A percentile compares a stretch with the other conserved stretches of the same genome.
Conservation (phyloP, 345 rosid genomes). For the Psidium friedrichsthalianum region DNA sequence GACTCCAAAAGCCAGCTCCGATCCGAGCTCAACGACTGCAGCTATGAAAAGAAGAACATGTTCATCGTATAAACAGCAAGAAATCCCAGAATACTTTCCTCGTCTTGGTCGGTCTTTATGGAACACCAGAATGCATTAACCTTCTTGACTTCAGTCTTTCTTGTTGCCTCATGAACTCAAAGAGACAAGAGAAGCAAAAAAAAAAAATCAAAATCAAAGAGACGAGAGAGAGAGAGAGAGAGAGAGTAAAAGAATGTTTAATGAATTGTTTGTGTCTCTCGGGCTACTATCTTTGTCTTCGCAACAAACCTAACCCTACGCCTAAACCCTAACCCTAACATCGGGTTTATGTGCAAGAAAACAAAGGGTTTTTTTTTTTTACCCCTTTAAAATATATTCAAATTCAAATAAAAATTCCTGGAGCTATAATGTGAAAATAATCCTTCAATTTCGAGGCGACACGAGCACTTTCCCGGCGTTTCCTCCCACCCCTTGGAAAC, state of each 20-base stretch:
- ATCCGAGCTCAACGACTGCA: not conserved
- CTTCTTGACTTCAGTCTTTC: not conserved
- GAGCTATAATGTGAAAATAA: not conserved
- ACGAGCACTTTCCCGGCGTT: conserved; percentile 96
- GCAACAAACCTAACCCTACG: conserved; percentile 15
- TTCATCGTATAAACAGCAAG: not conserved
- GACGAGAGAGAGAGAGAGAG: not conserved
- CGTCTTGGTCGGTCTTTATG: not conserved
- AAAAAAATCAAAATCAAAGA: too few species aligned
- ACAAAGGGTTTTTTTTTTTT: not conserved
- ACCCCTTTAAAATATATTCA: not conserved
- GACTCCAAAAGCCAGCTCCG: not conserved
- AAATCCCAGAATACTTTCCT: not conserved
- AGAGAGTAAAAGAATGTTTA: not conserved
- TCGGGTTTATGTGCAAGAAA: conserved; percentile 6
- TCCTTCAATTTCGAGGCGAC: conserved; percentile 58
- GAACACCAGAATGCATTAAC: not conserved
- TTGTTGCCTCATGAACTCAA: not conserved
- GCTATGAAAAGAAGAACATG: not conserved
- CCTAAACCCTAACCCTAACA: conserved; percentile 13
- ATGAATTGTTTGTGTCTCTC: not conserved
- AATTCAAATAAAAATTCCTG: not conserved
- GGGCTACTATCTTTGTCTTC: not conserved
- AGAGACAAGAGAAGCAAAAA: not conserved
- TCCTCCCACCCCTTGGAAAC: conserved; percentile 71